Evolutionary conservation across 176 grass and related monocot species (phyloP).

Genomic region (Musa schizocarpa): DNA sequence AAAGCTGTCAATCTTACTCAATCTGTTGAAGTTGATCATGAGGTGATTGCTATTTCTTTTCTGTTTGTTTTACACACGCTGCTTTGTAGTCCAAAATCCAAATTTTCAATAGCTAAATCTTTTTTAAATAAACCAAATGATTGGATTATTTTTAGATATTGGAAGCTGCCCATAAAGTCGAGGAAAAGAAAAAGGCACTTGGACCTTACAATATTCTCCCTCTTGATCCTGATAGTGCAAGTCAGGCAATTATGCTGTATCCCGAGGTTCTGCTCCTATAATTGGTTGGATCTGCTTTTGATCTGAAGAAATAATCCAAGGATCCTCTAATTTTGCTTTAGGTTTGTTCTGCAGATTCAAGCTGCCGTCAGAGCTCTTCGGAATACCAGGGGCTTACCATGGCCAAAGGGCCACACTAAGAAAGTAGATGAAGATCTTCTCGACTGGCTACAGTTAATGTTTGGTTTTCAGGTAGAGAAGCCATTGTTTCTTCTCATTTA

Average conservation of each 20-base stretch:
- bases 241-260: constrained; percentile 86
- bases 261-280: constrained; percentile 48
- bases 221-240: constrained; percentile 86
- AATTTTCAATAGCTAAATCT: background rate
- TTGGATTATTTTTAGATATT: constrained; percentile 51
- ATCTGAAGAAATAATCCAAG: constrained; percentile 6
- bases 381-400: constrained; percentile 82
- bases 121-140: background rate
- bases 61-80: background rate
- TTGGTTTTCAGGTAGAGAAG: constrained; percentile 92
- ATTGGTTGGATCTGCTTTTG: background rate
- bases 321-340: background rate
- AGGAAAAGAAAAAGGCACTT: constrained; percentile 83
- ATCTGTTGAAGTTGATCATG: constrained; percentile 78
- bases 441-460: constrained; percentile 97
- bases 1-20: constrained; percentile 72
- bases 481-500: background rate
- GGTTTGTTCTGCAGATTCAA: constrained; percentile 67
- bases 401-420: constrained; percentile 62
- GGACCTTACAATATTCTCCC: constrained; percentile 91
- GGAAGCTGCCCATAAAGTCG: constrained; percentile 68
- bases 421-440: constrained; percentile 82
- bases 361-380: constrained; percentile 67
- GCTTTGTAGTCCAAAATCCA: background rate
- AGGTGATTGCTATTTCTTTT: constrained; percentile 32